Base-by-base conservation (phyloP, 2,329 filamentous ascomycete species). In the Penicillium hesseltinei region DNA sequence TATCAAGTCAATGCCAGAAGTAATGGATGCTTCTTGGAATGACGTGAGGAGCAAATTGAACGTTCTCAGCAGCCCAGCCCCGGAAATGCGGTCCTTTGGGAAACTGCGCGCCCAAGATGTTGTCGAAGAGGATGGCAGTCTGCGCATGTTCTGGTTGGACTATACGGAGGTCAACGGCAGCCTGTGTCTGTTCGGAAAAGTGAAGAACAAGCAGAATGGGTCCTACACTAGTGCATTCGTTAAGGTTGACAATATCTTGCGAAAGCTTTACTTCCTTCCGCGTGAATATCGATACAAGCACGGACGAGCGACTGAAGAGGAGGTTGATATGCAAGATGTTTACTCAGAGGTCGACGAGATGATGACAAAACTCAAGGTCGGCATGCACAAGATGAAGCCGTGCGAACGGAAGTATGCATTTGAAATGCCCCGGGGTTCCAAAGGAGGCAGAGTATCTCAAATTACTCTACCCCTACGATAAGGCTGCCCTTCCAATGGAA, bases 131-230 rank as follows among this genome's bases (percentile, higher is more conserved):
- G 92, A 99, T 69, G 94, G 93, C 36, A 95, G 90, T 66, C 81
- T 99, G 31, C 88, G 88, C 65, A 91, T 99, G 79, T 99, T 97
- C 78, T 99, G 94, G 94, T 89, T 90, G 8, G 94, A 99, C 75
- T 99, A 96, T 70, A 91, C 89, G 0, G 94, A 99, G 71, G 81
- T 96, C 71, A 92, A 92, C 68, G 93, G 93, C 58, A 94, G 88
- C 65, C 80, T 99, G 10, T 97, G 92, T 73, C 82, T 99, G 11
- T 97, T 99, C 70, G 94, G 94, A 62, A 99, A 99, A 72, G 93
- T 97, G 25, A 86, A 92, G 67, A 92, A 97, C 78, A 96, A 92
- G 74, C 89, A 87, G 67, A 90, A 85, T 1, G 87, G 84, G 51
- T 80, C 81, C 43, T 92, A 90, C 71, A 88, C 92, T 58, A 99